These are phyloP conservation scores for Fraxinus velutina DNA, from an alignment of 305 asterid genomes.

Conservation along the genomic window DNA sequence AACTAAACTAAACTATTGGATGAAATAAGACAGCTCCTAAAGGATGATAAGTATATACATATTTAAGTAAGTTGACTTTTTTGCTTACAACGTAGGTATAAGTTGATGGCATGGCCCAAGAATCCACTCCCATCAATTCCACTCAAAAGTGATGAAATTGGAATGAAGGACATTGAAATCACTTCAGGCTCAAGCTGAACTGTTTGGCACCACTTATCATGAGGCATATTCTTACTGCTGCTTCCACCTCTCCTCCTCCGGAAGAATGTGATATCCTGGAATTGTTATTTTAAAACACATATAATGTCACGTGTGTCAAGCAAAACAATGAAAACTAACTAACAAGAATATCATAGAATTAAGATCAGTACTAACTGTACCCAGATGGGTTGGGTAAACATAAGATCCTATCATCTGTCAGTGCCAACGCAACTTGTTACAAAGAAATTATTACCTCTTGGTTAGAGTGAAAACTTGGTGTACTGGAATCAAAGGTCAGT, in stretches of 20 bases:
- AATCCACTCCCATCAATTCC: slow-evolving; percentile 85
- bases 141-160: slow-evolving; percentile 71
- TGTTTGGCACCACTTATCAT: slow-evolving; percentile 68
- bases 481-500: slow-evolving; percentile 45
- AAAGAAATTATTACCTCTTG: slow-evolving; percentile 52
- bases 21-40: not conserved
- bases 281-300: slow-evolving; percentile 23
- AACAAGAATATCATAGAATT: not conserved
- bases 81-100: slow-evolving; percentile 76
- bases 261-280: slow-evolving; percentile 64
- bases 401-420: slow-evolving; percentile 2
- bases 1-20: slow-evolving; percentile 5
- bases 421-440: slow-evolving; percentile 3
- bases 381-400: not conserved
- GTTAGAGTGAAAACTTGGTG: slow-evolving; percentile 53
- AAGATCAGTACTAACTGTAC: not conserved
- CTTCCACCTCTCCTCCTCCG: slow-evolving; percentile 81
- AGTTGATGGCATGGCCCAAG: slow-evolving; percentile 74
- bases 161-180: slow-evolving; percentile 68
- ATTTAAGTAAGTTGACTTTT: slow-evolving; percentile 2
- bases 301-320: not conserved
- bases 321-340: not conserved
- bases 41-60: not conserved
- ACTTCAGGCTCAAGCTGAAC: slow-evolving; percentile 81
- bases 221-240: slow-evolving; percentile 46